A percentile compares a stretch with the other conserved stretches of the same genome.
Conservation (phyloP, 306 rosid species). For the Amphicarpaea edgeworthii region DNA sequence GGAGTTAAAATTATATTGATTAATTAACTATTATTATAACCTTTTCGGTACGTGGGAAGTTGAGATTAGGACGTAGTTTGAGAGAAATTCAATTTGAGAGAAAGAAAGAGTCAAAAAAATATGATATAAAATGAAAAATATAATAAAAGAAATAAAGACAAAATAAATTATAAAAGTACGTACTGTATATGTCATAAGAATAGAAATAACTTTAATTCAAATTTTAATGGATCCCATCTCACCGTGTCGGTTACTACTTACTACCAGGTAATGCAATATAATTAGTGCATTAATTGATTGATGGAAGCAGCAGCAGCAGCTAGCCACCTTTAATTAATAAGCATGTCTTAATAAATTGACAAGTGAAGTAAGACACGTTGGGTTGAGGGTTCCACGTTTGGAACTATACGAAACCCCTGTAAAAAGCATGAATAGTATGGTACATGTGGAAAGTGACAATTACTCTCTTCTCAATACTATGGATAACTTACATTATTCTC, state of each 20-base stretch:
- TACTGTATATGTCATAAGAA: not conserved
- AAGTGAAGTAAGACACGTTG: slow-evolving; percentile 47
- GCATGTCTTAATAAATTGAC: slow-evolving; percentile 40
- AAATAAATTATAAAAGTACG: not conserved
- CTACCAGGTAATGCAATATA: slow-evolving; percentile 47
- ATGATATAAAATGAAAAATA: not conserved
- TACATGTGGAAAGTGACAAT: not conserved
- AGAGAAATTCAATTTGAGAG: not conserved
- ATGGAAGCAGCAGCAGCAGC: slow-evolving; percentile 34
- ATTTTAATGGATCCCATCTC: slow-evolving; percentile 49
- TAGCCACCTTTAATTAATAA: slow-evolving; percentile 25
- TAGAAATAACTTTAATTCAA: slow-evolving; percentile 32
- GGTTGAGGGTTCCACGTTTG: slow-evolving; percentile 52
- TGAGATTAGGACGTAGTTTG: not conserved
- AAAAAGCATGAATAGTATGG: slow-evolving; percentile 35
- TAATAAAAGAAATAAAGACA: not conserved
- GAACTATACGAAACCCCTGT: slow-evolving; percentile 39
- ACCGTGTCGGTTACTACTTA: slow-evolving; percentile 48
- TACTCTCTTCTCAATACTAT: not conserved
- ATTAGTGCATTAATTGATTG: slow-evolving; percentile 33
- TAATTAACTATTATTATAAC: slow-evolving; percentile 39
- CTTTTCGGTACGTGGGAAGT: not conserved
- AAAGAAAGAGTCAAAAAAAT: not conserved
- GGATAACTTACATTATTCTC: not conserved
- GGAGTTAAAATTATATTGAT: slow-evolving; percentile 38